These are phyloP conservation scores for Glycine tomentella DNA, from an alignment of 306 rosid species.

Conservation along the genomic window DNA sequence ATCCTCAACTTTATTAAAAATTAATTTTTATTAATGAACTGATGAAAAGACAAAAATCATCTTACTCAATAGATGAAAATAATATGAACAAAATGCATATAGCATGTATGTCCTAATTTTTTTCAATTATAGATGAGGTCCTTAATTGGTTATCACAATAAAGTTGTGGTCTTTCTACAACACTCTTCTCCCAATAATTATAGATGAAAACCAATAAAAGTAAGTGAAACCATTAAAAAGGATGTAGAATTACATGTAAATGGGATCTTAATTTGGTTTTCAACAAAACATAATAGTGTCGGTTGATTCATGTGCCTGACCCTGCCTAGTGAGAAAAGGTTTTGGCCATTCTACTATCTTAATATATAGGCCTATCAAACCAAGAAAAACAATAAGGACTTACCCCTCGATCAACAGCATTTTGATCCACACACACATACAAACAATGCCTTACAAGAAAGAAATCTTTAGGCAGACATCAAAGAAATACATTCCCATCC, in stretches of 20 bases:
- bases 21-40: slow-evolving; percentile 6
- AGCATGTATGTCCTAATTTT: neutral
- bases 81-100: slow-evolving; percentile 19
- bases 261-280: slow-evolving; percentile 4
- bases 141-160: slow-evolving; percentile 15
- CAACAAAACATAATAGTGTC: neutral
- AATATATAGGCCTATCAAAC: slow-evolving; percentile 5
- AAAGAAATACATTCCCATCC: slow-evolving; percentile 23
- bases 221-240: slow-evolving; percentile 4
- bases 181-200: neutral
- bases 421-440: slow-evolving; percentile 18
- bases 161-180: neutral
- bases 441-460: slow-evolving; percentile 8
- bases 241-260: slow-evolving; percentile 10
- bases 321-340: neutral
- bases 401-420: slow-evolving; percentile 15
- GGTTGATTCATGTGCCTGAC: neutral
- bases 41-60: neutral
- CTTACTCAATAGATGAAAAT: slow-evolving; percentile 9
- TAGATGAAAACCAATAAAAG: slow-evolving; percentile 3
- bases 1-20: slow-evolving; percentile 21
- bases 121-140: neutral
- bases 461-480: slow-evolving; percentile 11
- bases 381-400: slow-evolving; percentile 5
- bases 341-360: neutral